Conservation (phyloP, 148 eudicot species). For the Silene uniflora region DNA sequence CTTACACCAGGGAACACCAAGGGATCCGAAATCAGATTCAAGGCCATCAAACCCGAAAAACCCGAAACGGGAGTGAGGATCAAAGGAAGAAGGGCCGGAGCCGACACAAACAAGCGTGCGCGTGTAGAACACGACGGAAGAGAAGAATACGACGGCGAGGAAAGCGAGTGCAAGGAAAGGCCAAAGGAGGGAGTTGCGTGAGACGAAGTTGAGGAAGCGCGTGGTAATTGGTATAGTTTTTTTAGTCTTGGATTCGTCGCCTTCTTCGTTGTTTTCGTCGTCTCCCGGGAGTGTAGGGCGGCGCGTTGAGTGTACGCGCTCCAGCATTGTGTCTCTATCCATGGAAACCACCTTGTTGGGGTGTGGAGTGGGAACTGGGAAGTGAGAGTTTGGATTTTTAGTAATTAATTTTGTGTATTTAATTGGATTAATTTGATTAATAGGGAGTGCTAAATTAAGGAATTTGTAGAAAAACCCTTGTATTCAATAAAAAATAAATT, state of each 20-base stretch:
- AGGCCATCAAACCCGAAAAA: constrained; percentile 64
- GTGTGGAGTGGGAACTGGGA: not conserved
- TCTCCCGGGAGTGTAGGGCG: constrained; percentile 30
- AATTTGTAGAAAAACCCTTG: too few relatives aligned
- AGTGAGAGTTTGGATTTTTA: not conserved
- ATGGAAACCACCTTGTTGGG: not conserved
- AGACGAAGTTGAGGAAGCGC: constrained; percentile 47
- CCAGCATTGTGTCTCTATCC: constrained; percentile 44
- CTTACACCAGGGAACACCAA: constrained; percentile 96
- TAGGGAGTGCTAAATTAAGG: too few relatives aligned
- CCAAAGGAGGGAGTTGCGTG: constrained; percentile 56
- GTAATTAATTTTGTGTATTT: too few relatives aligned
- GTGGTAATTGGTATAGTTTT: constrained; percentile 45
- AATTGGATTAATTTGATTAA: too few relatives aligned
- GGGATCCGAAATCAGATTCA: constrained; percentile 78
- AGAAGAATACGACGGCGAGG: constrained; percentile 32
- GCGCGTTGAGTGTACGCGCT: constrained; percentile 54
- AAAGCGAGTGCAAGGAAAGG: constrained; percentile 45
- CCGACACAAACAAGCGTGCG: constrained; percentile 57
- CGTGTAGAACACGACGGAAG: constrained; percentile 41
- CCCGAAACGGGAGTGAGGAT: constrained; percentile 45
- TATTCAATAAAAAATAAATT: too few relatives aligned
- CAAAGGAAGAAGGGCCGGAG: constrained; percentile 24
- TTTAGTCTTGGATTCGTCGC: constrained; percentile 67
- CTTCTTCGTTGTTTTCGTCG: constrained; percentile 32